Evolutionary conservation across 2,329 filamentous ascomycete genomes (phyloP).

Genomic region (Kalmusia sp.): DNA sequence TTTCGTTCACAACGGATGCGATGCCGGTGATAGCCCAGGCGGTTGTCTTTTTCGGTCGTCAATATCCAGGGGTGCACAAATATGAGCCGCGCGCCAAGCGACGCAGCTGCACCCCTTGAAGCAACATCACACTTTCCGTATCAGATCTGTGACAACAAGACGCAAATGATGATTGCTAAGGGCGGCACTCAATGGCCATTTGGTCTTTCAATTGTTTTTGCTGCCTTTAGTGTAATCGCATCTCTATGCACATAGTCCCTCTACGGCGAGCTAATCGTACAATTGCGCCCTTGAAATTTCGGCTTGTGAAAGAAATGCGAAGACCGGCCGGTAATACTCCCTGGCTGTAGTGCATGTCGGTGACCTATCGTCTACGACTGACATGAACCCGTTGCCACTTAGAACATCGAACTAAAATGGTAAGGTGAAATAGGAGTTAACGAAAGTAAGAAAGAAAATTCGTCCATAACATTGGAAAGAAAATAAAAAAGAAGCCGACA

Average conservation of each 20-base stretch:
- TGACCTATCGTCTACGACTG: constrained; percentile 2
- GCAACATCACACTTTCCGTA: constrained; percentile 1
- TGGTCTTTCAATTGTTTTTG: constrained; percentile 8
- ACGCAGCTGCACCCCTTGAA: neutral
- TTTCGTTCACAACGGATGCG: too few relatives aligned
- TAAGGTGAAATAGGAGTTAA: constrained; percentile 22
- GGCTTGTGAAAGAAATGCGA: neutral
- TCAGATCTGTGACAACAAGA: constrained; percentile 1
- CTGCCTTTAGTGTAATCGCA: neutral
- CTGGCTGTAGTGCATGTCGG: neutral
- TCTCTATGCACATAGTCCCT: neutral
- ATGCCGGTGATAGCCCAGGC: too few relatives aligned
- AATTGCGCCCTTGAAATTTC: neutral
- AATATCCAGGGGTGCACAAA: neutral
- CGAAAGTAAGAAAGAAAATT: constrained; percentile 31
- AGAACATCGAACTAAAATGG: constrained; percentile 3
- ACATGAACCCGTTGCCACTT: neutral
- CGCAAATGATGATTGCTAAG: neutral
- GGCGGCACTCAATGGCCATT: constrained; percentile 1
- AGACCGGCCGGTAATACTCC: neutral
- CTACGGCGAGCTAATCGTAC: too few relatives aligned
- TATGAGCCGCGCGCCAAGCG: constrained; percentile 14
- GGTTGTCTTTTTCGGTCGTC: too few relatives aligned
- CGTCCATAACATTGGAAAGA: constrained; percentile 7
- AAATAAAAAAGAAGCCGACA: constrained; percentile 7